phyloP scores from a whole-genome alignment of 129 eudicot species.

The Artemisia tridentata region DNA sequence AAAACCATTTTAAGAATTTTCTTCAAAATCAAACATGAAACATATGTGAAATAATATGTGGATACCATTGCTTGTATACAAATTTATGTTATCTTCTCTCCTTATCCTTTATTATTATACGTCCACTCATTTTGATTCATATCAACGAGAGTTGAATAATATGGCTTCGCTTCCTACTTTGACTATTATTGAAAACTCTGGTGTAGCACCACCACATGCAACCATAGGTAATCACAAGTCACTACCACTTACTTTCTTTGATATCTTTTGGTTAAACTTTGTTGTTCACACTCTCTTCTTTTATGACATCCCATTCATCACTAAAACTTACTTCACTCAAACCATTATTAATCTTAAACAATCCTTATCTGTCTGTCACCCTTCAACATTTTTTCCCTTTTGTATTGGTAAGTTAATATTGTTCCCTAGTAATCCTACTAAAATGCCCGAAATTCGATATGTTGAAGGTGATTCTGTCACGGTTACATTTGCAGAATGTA shows the following conservation, averaged over 20 bases:
- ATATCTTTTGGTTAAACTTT: not conserved
- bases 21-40: too few species aligned
- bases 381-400: not conserved
- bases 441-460: not conserved
- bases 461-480: not conserved
- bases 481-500: conserved; percentile 3
- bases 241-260: conserved; percentile 2
- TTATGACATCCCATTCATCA: not conserved
- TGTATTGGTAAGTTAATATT: not conserved
- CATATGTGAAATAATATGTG: too few species aligned
- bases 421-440: not conserved
- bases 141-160: not conserved
- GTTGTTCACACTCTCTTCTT: conserved; percentile 1
- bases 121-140: too few species aligned
- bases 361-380: not conserved
- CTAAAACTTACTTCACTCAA: not conserved
- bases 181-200: not conserved
- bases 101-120: too few species aligned
- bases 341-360: not conserved
- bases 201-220: not conserved
- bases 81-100: too few species aligned
- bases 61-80: too few species aligned
- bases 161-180: not conserved
- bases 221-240: not conserved
- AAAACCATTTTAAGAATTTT: too few species aligned